Evolutionary conservation across 176 grass and related monocot species (phyloP), one percentile per base, ranked within the genome.

Genomic region (Paspalum vaginatum): DNA sequence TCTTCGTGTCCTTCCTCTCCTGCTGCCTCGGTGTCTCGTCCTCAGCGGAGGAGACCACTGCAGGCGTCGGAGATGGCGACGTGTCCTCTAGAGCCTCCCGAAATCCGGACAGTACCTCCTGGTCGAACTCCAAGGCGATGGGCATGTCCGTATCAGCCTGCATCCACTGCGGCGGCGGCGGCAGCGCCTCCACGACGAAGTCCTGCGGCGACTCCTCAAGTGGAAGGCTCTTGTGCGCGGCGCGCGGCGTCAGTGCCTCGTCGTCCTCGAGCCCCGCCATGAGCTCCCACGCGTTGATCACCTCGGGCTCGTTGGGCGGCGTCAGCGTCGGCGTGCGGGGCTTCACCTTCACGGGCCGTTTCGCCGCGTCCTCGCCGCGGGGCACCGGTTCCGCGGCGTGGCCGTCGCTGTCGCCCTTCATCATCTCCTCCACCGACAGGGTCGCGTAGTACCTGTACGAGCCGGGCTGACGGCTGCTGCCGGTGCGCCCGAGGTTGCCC

Each of bases 261-360:
- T 82, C 72, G 70, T 89, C 86, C 32, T 94, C 84, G 67, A 87
- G 86, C 11, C 66, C 92, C 6, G 84, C 86, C 76, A 91, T 94
- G 67, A 91, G 88, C 71, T 89, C 92, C 79, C 88, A 91, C 21
- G 83, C 71, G 46, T 91, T 88, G 75, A 87, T 84, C 70, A 86
- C 80, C 80, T 94, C 90, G 10, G 90, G 90, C 66, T 89, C 87
- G 80, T 87, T 87, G 9, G 88, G 88, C 41, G 84, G 88, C 57
- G 88, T 91, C 68, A 69, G 48, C 56, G 80, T 91, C 40, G 80
- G 88, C 42, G 85, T 87, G 70, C 63, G 57, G 20, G 55, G 55
- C 70, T 72, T 76, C 16, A 32, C 20, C 70, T 72, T 76, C 16
- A 32, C 20, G 0, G 6, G 14, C 65, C 16, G 27, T 65, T 63